Evolutionary conservation across 176 grass and related monocot species (phyloP).

Genomic region (Triticum dicoccoides): DNA sequence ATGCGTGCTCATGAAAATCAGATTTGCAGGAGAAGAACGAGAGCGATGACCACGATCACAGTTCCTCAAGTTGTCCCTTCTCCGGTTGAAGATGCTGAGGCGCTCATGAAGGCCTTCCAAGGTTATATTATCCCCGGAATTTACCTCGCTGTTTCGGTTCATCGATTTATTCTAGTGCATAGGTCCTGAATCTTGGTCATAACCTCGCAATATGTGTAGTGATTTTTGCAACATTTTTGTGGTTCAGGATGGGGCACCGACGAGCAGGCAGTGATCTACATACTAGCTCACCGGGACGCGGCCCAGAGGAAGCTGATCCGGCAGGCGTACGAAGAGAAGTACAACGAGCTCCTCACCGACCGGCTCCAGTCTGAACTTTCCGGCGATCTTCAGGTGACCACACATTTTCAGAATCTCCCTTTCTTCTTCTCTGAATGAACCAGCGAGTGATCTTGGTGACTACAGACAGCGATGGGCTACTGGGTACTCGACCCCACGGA

Average conservation of each 20-base stretch:
- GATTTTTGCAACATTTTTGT: background rate
- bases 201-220: background rate
- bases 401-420: background rate
- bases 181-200: background rate
- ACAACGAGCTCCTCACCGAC: slow-evolving; percentile 54
- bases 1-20: background rate
- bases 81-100: slow-evolving; percentile 67
- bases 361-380: slow-evolving; percentile 73
- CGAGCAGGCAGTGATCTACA: slow-evolving; percentile 64
- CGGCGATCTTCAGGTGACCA: slow-evolving; percentile 64
- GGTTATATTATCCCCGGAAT: slow-evolving; percentile 22
- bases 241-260: slow-evolving; percentile 87
- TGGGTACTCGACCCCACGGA: slow-evolving; percentile 71
- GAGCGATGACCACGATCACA: slow-evolving; percentile 56
- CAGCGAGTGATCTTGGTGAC: background rate
- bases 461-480: slow-evolving; percentile 64
- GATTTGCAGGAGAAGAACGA: background rate
- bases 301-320: slow-evolving; percentile 66
- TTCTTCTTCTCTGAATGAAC: background rate
- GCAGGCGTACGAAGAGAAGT: slow-evolving; percentile 59
- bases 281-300: slow-evolving; percentile 67
- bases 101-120: slow-evolving; percentile 75
- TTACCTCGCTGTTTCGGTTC: background rate
- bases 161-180: background rate
- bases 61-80: slow-evolving; percentile 59